Evolutionary conservation across 352 stramenopile species (phyloP).

Genomic region (Phytophthora constricta): DNA sequence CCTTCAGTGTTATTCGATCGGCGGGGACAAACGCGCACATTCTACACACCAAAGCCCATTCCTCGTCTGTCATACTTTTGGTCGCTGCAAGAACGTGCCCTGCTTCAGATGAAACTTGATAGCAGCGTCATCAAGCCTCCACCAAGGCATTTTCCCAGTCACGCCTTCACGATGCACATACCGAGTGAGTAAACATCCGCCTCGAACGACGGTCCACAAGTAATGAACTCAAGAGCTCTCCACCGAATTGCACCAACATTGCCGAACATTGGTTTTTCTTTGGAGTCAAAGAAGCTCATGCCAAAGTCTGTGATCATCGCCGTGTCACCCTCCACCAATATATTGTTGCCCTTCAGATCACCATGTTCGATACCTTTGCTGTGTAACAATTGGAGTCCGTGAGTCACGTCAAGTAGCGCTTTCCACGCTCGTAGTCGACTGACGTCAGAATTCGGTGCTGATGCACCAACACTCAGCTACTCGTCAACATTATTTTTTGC

Average conservation of each 20-base stretch:
- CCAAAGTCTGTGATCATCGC: constrained; percentile 19
- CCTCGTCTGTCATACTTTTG: constrained; percentile 1
- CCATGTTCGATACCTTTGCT: constrained; percentile 10
- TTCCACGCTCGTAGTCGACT: background rate
- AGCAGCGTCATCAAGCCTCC: background rate
- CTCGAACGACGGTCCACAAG: constrained; percentile 5
- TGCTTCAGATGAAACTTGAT: constrained; percentile 5
- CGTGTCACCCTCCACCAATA: constrained; percentile 5
- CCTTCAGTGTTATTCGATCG: background rate
- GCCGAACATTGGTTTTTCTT: background rate
- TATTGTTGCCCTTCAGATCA: constrained; percentile 15
- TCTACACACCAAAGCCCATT: constrained; percentile 6
- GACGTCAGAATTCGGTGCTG: background rate
- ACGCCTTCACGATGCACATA: constrained; percentile 13
- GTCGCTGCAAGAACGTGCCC: constrained; percentile 1
- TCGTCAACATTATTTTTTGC: background rate
- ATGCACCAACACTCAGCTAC: background rate
- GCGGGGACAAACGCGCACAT: constrained; percentile 16
- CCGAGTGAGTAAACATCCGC: constrained; percentile 13
- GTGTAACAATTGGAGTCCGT: constrained; percentile 12
- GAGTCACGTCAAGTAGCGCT: constrained; percentile 6
- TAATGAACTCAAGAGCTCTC: constrained; percentile 10
- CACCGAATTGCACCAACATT: constrained; percentile 10
- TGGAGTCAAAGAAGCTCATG: constrained; percentile 6
- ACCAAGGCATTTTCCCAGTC: too few species aligned